phyloP scores from a whole-genome alignment of 352 stramenopile species.

The Pythium dissotocum region DNA sequence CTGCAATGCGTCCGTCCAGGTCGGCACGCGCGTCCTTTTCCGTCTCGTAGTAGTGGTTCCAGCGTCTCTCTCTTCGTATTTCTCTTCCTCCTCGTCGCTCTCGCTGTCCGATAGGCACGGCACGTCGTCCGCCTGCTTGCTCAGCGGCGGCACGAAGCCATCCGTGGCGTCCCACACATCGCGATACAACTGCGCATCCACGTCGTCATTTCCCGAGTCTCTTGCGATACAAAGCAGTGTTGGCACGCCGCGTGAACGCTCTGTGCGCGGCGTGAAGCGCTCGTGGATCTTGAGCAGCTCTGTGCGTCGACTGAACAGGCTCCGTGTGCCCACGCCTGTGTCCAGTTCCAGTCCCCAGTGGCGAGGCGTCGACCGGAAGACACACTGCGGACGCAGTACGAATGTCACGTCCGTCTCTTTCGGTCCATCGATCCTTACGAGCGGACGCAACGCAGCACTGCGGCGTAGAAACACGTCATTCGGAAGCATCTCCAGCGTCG shows the following conservation, averaged over 20 bases:
- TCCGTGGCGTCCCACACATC: slow-evolving; percentile 50
- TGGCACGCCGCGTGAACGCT: slow-evolving; percentile 24
- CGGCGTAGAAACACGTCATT: slow-evolving; percentile 51
- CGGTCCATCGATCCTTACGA: slow-evolving; percentile 35
- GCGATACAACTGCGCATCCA: slow-evolving; percentile 14
- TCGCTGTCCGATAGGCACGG: slow-evolving; percentile 73
- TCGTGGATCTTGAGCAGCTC: slow-evolving; percentile 24
- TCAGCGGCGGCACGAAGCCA: slow-evolving; percentile 37
- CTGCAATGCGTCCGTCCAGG: slow-evolving; percentile 36
- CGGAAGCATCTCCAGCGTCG: slow-evolving; percentile 45
- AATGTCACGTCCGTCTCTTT: slow-evolving; percentile 58
- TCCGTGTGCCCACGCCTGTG: slow-evolving; percentile 44
- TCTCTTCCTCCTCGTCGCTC: slow-evolving; percentile 56
- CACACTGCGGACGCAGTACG: slow-evolving; percentile 45
- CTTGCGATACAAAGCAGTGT: slow-evolving; percentile 20
- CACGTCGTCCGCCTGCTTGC: slow-evolving; percentile 40
- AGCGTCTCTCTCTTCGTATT: not conserved
- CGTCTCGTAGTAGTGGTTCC: slow-evolving; percentile 4
- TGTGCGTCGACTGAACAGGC: slow-evolving; percentile 29
- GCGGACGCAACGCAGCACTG: slow-evolving; percentile 49
- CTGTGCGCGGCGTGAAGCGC: slow-evolving; percentile 30
- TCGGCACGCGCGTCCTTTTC: slow-evolving; percentile 6
- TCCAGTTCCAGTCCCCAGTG: slow-evolving; percentile 39
- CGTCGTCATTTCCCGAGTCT: not conserved
- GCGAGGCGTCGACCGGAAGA: slow-evolving; percentile 44